phyloP scores from a whole-genome alignment of 179 eudicot species.

The Gypsophila paniculata region DNA sequence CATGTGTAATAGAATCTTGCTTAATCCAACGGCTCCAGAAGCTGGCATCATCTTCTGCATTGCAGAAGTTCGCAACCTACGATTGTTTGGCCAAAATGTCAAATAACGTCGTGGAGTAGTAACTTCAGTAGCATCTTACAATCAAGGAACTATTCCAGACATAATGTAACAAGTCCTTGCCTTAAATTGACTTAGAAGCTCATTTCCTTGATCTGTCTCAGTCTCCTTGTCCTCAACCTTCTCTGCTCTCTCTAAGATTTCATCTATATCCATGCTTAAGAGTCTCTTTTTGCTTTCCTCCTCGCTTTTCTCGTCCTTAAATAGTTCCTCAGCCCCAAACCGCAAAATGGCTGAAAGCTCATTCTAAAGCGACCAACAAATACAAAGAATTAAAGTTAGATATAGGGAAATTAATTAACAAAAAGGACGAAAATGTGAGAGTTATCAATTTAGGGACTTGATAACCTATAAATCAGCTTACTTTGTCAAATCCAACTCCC shows the following conservation, averaged over 20 bases:
- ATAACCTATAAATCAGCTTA: conserved; percentile 30
- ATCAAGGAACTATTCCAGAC: conserved; percentile 7
- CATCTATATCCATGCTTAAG: conserved; percentile 92
- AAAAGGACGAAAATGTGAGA: conserved; percentile 1
- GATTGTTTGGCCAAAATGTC: conserved; percentile 14
- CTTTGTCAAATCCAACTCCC: conserved; percentile 81
- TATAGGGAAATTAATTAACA: neutral
- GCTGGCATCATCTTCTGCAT: conserved; percentile 91
- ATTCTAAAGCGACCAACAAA: conserved; percentile 46
- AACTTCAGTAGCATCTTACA: conserved; percentile 9
- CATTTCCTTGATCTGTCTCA: conserved; percentile 63
- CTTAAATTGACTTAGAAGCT: conserved; percentile 93
- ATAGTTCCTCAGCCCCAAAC: conserved; percentile 97
- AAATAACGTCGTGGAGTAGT: neutral
- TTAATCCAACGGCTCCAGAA: conserved; percentile 99
- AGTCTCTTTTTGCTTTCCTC: conserved; percentile 97
- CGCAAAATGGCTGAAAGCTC: conserved; percentile 98
- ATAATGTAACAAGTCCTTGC: conserved; percentile 28
- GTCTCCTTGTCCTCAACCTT: conserved; percentile 81
- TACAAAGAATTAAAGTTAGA: neutral
- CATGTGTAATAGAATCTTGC: conserved; percentile 82
- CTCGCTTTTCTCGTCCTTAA: conserved; percentile 92
- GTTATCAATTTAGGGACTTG: too few species aligned
- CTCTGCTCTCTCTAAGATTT: conserved; percentile 98
- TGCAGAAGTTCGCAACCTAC: conserved; percentile 91